A percentile compares a stretch with the other conserved stretches of the same genome.
Conservation (phyloP, 1,284 basidiomycete genomes). For the Fomitopsis betulina region DNA sequence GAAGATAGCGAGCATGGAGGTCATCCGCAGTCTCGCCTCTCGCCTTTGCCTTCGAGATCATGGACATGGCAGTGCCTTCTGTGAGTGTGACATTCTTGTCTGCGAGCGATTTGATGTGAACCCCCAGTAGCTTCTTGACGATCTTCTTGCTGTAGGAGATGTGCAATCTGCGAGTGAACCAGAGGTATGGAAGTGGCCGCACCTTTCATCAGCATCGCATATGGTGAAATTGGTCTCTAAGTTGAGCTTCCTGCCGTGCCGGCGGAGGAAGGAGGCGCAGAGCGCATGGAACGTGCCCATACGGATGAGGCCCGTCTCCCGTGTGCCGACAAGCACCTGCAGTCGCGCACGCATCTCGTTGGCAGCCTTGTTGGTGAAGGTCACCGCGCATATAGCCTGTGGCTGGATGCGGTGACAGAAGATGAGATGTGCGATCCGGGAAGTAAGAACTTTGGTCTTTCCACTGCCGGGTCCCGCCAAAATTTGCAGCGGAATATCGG, state of each 20-base stretch:
- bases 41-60: conserved; percentile 82
- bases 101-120: conserved; percentile 44
- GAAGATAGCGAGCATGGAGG: conserved; percentile 21
- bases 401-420: conserved; percentile 52
- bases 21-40: conserved; percentile 57
- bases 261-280: conserved; percentile 70
- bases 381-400: conserved; percentile 72
- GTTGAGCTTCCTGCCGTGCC: conserved; percentile 57
- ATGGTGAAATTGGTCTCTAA: conserved; percentile 79
- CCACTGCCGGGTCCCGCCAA: conserved; percentile 85
- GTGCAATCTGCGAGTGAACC: conserved; percentile 4
- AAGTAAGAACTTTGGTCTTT: conserved; percentile 65
- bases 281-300: conserved; percentile 85
- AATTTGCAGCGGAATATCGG: conserved; percentile 69
- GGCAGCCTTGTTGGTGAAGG: conserved; percentile 88
- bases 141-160: conserved; percentile 65
- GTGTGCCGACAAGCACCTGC: conserved; percentile 64
- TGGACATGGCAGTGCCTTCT: conserved; percentile 51
- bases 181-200: conserved; percentile 14
- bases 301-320: conserved; percentile 55
- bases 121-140: conserved; percentile 57
- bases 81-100: conserved; percentile 53
- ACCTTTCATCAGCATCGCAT: conserved; percentile 83
- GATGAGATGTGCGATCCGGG: conserved; percentile 76
- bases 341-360: conserved; percentile 84